Percentiles rank a stretch among this genome's conserved stretches.
phyloP scores from a whole-genome alignment of 2,329 filamentous ascomycete genomes.

The Aspergillus aculeatus region DNA sequence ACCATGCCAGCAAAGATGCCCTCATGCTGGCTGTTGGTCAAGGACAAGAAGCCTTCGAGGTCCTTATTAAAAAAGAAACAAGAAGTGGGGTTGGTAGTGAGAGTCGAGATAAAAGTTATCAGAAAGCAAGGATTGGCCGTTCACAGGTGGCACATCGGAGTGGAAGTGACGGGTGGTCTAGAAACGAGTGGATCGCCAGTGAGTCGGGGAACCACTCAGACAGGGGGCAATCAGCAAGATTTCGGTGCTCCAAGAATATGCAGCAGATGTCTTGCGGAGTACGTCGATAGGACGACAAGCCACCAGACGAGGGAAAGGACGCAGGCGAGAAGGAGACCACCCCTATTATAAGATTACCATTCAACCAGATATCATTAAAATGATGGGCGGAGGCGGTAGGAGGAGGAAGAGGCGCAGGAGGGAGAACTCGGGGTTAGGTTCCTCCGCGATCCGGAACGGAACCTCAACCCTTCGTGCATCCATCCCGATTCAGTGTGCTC shows the following conservation, averaged over 20 bases:
- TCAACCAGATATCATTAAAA: not conserved
- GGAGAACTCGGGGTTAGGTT: constrained; percentile 29
- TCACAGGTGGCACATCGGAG: constrained; percentile 35
- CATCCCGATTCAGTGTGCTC: constrained; percentile 10
- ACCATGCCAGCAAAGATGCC: constrained; percentile 38
- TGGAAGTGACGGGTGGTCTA: constrained; percentile 25
- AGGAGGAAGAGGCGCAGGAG: constrained; percentile 4
- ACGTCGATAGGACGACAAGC: constrained; percentile 12
- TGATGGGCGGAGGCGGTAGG: constrained; percentile 6
- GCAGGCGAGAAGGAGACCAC: constrained; percentile 20
- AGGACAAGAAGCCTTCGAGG: constrained; percentile 18
- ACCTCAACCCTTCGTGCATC: constrained; percentile 24
- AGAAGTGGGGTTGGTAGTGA: constrained; percentile 13
- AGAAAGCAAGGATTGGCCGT: constrained; percentile 11
- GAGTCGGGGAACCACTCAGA: constrained; percentile 11
- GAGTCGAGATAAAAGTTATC: constrained; percentile 13
- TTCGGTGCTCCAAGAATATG: not conserved
- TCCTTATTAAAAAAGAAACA: constrained; percentile 11
- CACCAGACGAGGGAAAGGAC: constrained; percentile 11
- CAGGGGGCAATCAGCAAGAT: not conserved
- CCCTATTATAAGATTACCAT: constrained; percentile 12
- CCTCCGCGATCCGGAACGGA: constrained; percentile 36
- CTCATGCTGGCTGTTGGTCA: constrained; percentile 34
- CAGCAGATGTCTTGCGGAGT: not conserved
- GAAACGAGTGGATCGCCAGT: constrained; percentile 11